Conservation (phyloP, 1,284 basidiomycete genomes). For the Leccinum ponderosum region DNA sequence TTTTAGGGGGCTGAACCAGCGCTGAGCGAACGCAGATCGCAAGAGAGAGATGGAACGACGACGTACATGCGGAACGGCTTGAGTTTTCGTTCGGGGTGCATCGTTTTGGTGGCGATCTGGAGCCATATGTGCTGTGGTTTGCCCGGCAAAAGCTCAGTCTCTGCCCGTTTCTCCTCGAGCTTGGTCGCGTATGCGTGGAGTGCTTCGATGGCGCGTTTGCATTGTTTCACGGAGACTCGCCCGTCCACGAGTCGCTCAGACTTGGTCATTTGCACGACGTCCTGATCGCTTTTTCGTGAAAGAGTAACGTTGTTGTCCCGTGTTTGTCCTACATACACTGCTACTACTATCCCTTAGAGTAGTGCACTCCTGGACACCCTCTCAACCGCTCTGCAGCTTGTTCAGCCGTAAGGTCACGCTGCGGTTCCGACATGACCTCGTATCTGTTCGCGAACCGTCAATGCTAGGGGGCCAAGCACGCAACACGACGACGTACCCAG, state of each 20-base stretch:
- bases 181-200: conserved; percentile 71
- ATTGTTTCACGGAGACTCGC: conserved; percentile 73
- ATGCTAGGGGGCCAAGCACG: neutral
- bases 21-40: conserved; percentile 1
- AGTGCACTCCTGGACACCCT: conserved; percentile 52
- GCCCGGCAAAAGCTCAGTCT: conserved; percentile 75
- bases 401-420: conserved; percentile 90
- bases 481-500: conserved; percentile 62
- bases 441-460: conserved; percentile 52
- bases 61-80: conserved; percentile 86
- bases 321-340: conserved; percentile 14
- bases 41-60: neutral
- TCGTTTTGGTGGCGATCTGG: conserved; percentile 80
- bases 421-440: conserved; percentile 90
- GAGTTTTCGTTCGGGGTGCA: conserved; percentile 72
- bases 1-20: conserved; percentile 61
- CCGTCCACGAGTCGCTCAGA: conserved; percentile 62
- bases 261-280: conserved; percentile 39
- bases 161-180: conserved; percentile 61
- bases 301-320: conserved; percentile 16
- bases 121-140: conserved; percentile 88
- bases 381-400: conserved; percentile 77
- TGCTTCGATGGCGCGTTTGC: conserved; percentile 74
- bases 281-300: neutral
- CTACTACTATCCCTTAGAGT: conserved; percentile 19